Conservation (phyloP, 306 rosid species). For the Rosa lucieae region DNA sequence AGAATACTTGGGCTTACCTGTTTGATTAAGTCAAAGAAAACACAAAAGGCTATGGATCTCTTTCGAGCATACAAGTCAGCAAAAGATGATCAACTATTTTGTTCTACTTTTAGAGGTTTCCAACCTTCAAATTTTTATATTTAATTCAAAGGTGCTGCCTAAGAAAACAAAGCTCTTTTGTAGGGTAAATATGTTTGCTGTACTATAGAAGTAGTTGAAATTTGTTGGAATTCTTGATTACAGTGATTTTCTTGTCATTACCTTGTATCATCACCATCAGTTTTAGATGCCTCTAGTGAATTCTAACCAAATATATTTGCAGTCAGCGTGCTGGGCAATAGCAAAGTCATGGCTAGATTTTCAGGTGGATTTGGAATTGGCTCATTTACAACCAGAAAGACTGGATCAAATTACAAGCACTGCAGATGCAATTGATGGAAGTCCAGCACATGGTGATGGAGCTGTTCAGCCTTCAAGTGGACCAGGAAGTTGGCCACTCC, state of each 20-base stretch:
- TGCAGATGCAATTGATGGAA: slow-evolving; percentile 60
- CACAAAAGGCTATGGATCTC: neutral
- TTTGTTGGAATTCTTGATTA: neutral
- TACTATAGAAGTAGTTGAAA: neutral
- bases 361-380: slow-evolving; percentile 83
- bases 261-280: slow-evolving; percentile 3
- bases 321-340: slow-evolving; percentile 99
- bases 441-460: slow-evolving; percentile 59
- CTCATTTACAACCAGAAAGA: slow-evolving; percentile 61
- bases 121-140: neutral
- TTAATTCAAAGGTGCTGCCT: neutral
- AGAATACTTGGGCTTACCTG: neutral
- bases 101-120: neutral
- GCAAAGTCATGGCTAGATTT: slow-evolving; percentile 93
- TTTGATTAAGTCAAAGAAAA: slow-evolving; percentile 8
- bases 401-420: slow-evolving; percentile 54
- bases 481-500: slow-evolving; percentile 85
- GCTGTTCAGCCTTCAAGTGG: slow-evolving; percentile 51
- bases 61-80: neutral
- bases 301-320: slow-evolving; percentile 30
- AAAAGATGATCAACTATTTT: neutral
- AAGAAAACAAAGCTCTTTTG: slow-evolving; percentile 1
- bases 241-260: slow-evolving; percentile 12
- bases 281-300: slow-evolving; percentile 30
- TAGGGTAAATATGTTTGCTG: neutral